phyloP scores from a whole-genome alignment of 148 eudicot genomes.

The Rhododendron molle region DNA sequence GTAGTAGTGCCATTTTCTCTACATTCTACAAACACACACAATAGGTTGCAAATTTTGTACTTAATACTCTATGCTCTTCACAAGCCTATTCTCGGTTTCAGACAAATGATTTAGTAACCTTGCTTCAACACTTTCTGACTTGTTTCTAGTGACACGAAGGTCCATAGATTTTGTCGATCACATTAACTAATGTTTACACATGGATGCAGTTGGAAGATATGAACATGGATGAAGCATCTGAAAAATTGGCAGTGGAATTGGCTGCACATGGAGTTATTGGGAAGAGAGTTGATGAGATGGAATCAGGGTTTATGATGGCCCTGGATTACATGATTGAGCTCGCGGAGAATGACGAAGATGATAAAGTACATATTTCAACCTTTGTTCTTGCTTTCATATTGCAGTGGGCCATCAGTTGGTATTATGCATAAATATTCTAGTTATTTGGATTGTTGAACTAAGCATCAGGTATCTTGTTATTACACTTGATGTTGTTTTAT shows the following conservation, averaged over 20 bases:
- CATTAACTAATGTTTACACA: neutral
- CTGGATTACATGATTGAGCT: conserved; percentile 91
- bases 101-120: neutral
- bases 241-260: conserved; percentile 79
- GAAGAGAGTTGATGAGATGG: conserved; percentile 98
- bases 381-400: neutral
- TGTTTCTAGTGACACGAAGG: neutral
- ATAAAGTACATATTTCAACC: conserved; percentile 37
- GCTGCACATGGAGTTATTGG: conserved; percentile 99
- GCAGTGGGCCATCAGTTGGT: neutral
- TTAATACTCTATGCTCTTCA: neutral
- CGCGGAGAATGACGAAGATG: conserved; percentile 84
- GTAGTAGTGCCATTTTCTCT: neutral
- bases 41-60: neutral
- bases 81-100: neutral
- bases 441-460: neutral
- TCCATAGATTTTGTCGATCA: neutral
- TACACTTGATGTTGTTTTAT: neutral
- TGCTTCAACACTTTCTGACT: neutral
- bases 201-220: conserved; percentile 75
- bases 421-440: neutral
- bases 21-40: too few relatives aligned
- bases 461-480: neutral
- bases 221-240: conserved; percentile 85
- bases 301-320: conserved; percentile 93